These are phyloP conservation scores for Alternaria triticimaculans DNA, from an alignment of 2,329 filamentous ascomycete genomes.

Conservation along the genomic window DNA sequence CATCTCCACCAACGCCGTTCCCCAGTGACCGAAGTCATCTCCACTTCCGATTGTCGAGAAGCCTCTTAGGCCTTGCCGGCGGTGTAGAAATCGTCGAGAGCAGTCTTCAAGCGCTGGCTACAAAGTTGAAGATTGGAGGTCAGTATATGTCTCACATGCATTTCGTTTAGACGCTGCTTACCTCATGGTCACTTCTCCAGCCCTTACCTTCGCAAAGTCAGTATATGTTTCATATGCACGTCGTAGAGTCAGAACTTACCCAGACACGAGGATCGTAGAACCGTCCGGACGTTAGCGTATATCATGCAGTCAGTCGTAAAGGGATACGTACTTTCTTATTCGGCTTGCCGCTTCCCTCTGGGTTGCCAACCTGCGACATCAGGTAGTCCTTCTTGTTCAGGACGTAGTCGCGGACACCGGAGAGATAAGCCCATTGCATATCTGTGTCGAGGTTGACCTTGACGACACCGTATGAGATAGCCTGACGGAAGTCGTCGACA, in stretches of 20 bases:
- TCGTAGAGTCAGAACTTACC: too few species aligned
- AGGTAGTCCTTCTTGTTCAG: slow-evolving; percentile 71
- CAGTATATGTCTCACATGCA: not conserved
- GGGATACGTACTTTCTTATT: too few species aligned
- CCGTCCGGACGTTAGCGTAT: too few species aligned
- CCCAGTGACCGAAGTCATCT: not conserved
- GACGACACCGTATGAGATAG: slow-evolving; percentile 78
- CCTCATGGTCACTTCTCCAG: too few species aligned
- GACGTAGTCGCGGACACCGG: slow-evolving; percentile 92
- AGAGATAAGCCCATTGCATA: slow-evolving; percentile 87
- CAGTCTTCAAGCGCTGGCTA: slow-evolving; percentile 58
- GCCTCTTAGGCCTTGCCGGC: slow-evolving; percentile 72
- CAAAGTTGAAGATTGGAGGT: not conserved
- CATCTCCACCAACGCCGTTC: slow-evolving; percentile 23
- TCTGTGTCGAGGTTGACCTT: slow-evolving; percentile 99
- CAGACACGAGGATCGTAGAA: too few species aligned
- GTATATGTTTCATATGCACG: too few species aligned
- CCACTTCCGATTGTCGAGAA: not conserved
- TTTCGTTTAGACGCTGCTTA: too few species aligned
- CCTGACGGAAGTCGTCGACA: slow-evolving; percentile 79
- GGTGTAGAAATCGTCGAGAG: slow-evolving; percentile 87
- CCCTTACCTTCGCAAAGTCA: too few species aligned
- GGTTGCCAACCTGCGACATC: slow-evolving; percentile 70
- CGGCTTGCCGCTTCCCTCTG: slow-evolving; percentile 42
- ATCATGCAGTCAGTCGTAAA: too few species aligned